Evolutionary conservation across 257 asterid genomes (phyloP).

Genomic region (Dorcoceras hygrometricum): DNA sequence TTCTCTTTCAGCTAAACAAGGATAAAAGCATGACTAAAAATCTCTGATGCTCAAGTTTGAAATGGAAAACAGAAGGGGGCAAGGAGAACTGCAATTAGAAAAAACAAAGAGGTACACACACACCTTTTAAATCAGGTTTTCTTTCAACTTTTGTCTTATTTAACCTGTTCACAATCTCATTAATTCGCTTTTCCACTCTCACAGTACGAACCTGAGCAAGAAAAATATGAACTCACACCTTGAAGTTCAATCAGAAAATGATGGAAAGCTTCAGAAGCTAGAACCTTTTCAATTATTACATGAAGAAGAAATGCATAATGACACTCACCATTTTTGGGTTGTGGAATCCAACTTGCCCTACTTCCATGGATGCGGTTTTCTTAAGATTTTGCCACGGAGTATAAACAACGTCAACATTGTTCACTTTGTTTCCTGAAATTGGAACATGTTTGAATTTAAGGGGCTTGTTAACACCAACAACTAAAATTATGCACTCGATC

Average conservation of each 20-base stretch:
- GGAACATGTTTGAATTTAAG: not conserved
- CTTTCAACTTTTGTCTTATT: slow-evolving; percentile 96
- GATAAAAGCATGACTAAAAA: slow-evolving; percentile 13
- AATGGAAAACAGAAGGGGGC: not conserved
- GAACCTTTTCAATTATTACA: not conserved
- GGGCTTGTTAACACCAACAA: not conserved
- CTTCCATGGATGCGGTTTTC: slow-evolving; percentile 97
- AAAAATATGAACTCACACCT: slow-evolving; percentile 1
- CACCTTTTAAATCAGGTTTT: slow-evolving; percentile 86
- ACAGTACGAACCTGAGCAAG: slow-evolving; percentile 70
- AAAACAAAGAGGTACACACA: not conserved
- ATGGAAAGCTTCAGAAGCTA: not conserved
- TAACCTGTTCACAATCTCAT: slow-evolving; percentile 85
- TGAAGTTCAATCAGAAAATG: not conserved
- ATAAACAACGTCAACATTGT: slow-evolving; percentile 94
- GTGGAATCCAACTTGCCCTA: slow-evolving; percentile 97
- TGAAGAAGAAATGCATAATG: slow-evolving; percentile 14
- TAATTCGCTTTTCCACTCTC: slow-evolving; percentile 89
- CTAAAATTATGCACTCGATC: not conserved
- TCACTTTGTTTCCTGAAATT: slow-evolving; percentile 80
- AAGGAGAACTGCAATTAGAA: not conserved
- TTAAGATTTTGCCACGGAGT: slow-evolving; percentile 98
- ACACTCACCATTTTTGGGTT: slow-evolving; percentile 78
- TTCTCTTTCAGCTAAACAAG: slow-evolving; percentile 78
- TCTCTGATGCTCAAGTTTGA: slow-evolving; percentile 13